Percentiles rank a stretch among this genome's conserved stretches.
Evolutionary conservation across 1,284 basidiomycete species (phyloP).

Genomic region (Pascua guehoae): DNA sequence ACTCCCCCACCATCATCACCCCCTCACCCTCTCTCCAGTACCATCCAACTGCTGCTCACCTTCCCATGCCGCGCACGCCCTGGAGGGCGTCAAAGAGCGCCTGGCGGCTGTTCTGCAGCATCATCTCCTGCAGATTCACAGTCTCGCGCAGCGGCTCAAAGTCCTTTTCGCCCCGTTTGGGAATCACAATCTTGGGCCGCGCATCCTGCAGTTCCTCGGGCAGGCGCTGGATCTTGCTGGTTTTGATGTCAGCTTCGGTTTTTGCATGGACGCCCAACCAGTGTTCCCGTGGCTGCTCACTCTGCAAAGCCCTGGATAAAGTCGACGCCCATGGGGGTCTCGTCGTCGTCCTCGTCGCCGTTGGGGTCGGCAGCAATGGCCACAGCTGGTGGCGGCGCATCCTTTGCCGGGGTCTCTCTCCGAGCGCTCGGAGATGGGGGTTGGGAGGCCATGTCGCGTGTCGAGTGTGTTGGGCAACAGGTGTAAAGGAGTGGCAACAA

Average conservation of each 20-base stretch:
- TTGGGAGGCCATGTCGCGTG: too few species aligned
- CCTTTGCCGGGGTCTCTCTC: too few species aligned
- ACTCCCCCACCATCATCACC: too few species aligned
- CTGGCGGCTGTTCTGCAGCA: slow-evolving; percentile 71
- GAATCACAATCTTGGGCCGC: slow-evolving; percentile 58
- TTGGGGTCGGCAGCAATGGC: neutral
- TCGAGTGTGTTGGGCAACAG: neutral
- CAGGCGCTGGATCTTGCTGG: slow-evolving; percentile 41
- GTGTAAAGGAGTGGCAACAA: neutral
- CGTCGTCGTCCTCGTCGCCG: slow-evolving; percentile 33
- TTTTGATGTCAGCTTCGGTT: neutral
- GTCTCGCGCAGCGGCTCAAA: slow-evolving; percentile 71
- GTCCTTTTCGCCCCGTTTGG: slow-evolving; percentile 91
- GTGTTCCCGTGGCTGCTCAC: slow-evolving; percentile 15
- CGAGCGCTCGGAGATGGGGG: too few species aligned
- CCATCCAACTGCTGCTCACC: slow-evolving; percentile 52
- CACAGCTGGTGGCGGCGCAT: neutral
- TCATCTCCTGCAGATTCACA: slow-evolving; percentile 63
- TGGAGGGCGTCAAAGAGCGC: slow-evolving; percentile 81
- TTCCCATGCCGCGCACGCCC: slow-evolving; percentile 67
- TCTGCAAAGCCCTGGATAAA: slow-evolving; percentile 36
- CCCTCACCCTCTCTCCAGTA: too few species aligned
- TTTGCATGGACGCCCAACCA: neutral
- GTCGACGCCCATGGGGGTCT: slow-evolving; percentile 28
- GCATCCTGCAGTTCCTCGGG: slow-evolving; percentile 23